Evolutionary conservation across 768 basidiomycete genomes (phyloP), one percentile per base, ranked within the genome.

Genomic region (Tephrocybe sp.): DNA sequence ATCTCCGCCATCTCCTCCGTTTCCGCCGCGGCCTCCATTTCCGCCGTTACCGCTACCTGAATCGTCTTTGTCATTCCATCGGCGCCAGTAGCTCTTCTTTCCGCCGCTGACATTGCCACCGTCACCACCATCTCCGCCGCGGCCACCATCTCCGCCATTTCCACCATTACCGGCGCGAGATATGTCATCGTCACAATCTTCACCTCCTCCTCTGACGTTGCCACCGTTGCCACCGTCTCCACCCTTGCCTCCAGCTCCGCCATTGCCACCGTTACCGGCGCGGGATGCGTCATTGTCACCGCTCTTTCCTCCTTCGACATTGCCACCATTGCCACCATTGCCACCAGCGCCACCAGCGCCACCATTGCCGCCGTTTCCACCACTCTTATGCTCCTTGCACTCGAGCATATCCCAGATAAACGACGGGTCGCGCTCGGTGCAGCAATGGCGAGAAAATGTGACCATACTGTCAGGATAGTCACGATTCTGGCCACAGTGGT

Each of bases 391-490:
- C 24, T 52, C 50, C 41, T 52, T 52, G 47, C 55, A 56, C 24
- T 56, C 55, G 8, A 49, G 42, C 48, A 56, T 56, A 24, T 56
- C 48, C 23, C 44, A 47, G 5, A 56, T 43, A 23, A 33, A 33
- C 12, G 45, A 49, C 3, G 50, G 42, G 15, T 56, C 55, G 24
- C 55, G 55, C 22, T 46, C 18, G 37, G 43, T 49, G 42, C 55
- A 56, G 41, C 55, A 56, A n/a, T 56, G 47, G 22, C 47, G 43
- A 37, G 47, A 50, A 38, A 42, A 56, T 19, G 55, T 52, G 10
- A 56, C 51, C 55, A 56, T 56, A 27, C 48, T 45, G 41, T 56
- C 51, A 22, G 55, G 45, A 27, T 38, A 56, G n/a, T 42, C 47
- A 34, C 49, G 34, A 30, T 49, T 52, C 29, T 45, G 33, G 45